Percentiles rank a stretch among this genome's conserved stretches.
Evolutionary conservation across 2,329 filamentous ascomycete species (phyloP).

Genomic region (Xylariaceae sp.): DNA sequence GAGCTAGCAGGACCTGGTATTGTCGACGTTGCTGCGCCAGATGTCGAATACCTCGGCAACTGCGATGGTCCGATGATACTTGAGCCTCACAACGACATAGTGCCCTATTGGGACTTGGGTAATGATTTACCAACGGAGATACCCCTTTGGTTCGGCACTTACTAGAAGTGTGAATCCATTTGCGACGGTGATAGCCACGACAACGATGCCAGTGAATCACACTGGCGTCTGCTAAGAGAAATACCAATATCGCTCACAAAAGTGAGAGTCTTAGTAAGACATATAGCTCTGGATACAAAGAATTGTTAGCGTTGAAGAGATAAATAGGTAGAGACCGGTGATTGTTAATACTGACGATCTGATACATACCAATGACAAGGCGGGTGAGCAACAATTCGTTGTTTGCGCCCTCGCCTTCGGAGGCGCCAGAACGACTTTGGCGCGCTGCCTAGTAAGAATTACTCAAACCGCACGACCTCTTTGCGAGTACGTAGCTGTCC

Average conservation of each 20-base stretch:
- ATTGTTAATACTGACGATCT: neutral
- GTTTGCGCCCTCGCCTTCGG: neutral
- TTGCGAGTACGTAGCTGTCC: too few relatives aligned
- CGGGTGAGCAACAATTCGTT: neutral
- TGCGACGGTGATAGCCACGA: neutral
- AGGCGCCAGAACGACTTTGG: too few relatives aligned
- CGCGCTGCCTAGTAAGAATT: neutral
- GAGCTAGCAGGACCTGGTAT: neutral
- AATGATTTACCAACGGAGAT: slow-evolving; percentile 17
- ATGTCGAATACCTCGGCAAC: slow-evolving; percentile 8
- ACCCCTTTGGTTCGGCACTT: slow-evolving; percentile 17
- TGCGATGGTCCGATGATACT: slow-evolving; percentile 8
- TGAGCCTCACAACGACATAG: slow-evolving; percentile 5
- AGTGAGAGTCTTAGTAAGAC: neutral
- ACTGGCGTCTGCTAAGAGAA: neutral
- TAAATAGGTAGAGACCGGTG: neutral
- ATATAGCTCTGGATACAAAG: neutral
- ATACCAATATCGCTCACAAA: neutral
- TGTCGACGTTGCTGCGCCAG: neutral
- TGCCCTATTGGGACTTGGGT: slow-evolving; percentile 11
- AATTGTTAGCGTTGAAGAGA: neutral
- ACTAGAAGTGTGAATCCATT: neutral
- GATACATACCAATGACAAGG: neutral
- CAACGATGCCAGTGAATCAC: neutral
- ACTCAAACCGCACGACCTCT: neutral